Evolutionary conservation across 768 basidiomycete species (phyloP).

Genomic region (Hydnum rufescens): DNA sequence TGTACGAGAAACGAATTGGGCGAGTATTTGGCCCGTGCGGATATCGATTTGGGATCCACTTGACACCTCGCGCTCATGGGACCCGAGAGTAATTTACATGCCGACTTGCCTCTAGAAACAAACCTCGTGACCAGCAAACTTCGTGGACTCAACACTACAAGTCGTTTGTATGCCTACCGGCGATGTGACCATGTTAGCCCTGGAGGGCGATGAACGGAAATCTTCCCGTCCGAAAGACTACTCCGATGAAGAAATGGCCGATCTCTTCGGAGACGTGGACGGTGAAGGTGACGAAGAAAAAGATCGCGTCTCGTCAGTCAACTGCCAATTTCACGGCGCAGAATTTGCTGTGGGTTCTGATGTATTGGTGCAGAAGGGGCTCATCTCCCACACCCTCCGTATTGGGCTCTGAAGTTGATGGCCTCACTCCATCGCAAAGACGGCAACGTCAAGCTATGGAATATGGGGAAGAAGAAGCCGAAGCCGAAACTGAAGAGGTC

Average conservation of each 20-base stretch:
- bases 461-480: constrained; percentile 61
- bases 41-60: no score
- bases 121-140: background rate
- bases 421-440: constrained; percentile 40
- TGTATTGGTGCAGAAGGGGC: constrained; percentile 2
- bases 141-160: background rate
- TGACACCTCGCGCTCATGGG: no score
- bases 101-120: no score
- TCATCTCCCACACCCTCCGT: constrained; percentile 7
- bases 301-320: constrained; percentile 2
- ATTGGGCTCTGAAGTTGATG: constrained; percentile 21
- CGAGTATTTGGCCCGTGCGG: no score
- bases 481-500: constrained; percentile 32
- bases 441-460: constrained; percentile 46
- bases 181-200: background rate
- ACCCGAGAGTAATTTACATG: no score
- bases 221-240: background rate
- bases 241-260: constrained; percentile 43
- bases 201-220: background rate
- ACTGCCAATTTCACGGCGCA: background rate
- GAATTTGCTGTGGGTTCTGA: background rate
- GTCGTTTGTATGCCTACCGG: background rate
- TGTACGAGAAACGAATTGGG: no score
- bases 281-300: constrained; percentile 13
- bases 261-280: constrained; percentile 59